Evolutionary conservation across 495 filamentous ascomycete genomes (phyloP).

Genomic region (Aspergillus diversus): DNA sequence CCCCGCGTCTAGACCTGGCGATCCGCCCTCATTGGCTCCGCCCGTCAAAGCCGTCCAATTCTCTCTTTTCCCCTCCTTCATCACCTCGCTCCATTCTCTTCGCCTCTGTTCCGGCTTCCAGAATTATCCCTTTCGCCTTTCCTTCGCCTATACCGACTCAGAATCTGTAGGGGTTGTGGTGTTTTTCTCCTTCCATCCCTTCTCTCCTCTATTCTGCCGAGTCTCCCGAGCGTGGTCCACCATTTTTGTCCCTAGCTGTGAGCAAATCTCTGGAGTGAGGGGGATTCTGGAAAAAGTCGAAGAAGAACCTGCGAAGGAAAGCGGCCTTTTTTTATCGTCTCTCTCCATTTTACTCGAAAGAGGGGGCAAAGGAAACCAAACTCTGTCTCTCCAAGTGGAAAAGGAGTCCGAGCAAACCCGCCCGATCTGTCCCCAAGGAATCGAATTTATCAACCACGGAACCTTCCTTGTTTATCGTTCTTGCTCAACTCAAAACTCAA

Average conservation of each 20-base stretch:
- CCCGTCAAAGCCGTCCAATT: conserved; percentile 21
- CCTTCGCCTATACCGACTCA: not conserved
- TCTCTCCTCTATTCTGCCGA: conserved; percentile 9
- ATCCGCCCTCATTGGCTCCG: conserved; percentile 27
- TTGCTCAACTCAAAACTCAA: conserved; percentile 1
- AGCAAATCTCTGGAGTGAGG: conserved; percentile 8
- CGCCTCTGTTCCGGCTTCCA: conserved; percentile 10
- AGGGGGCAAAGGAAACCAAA: not conserved
- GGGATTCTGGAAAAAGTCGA: conserved; percentile 11
- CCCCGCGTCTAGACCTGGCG: conserved; percentile 35
- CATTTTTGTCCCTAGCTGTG: conserved; percentile 5
- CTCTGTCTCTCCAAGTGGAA: not conserved
- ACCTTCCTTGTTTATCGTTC: not conserved
- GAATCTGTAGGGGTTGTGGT: not conserved
- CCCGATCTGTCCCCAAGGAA: not conserved
- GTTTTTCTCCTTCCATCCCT: conserved; percentile 7
- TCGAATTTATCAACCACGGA: conserved; percentile 1
- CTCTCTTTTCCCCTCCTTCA: conserved; percentile 26
- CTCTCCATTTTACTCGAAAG: not conserved
- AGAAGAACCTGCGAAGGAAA: not conserved
- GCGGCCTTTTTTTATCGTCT: too few relatives aligned
- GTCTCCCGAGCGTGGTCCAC: not conserved
- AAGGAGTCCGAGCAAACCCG: not conserved
- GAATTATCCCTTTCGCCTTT: not conserved
- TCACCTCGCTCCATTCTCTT: conserved; percentile 2